A percentile compares a stretch with the other conserved stretches of the same genome.
phyloP scores from a whole-genome alignment of 2,329 filamentous ascomycete species.

The Pseudopyrenochaeta lycopersici region DNA sequence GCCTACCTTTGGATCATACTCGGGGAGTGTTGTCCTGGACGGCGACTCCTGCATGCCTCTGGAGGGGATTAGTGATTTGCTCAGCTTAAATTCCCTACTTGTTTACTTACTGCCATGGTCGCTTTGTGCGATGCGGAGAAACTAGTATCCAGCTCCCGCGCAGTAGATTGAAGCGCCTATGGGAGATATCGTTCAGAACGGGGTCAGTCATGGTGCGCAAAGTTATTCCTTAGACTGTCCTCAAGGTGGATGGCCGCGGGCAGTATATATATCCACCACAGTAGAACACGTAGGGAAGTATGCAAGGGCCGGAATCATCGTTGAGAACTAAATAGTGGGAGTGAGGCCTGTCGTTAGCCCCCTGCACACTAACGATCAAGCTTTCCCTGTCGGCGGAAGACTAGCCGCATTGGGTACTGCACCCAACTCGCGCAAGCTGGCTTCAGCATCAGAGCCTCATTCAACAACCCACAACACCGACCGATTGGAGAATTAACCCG shows the following conservation, averaged over 20 bases:
- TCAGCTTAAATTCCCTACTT: not conserved
- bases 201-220: constrained; percentile 54
- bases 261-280: constrained; percentile 21
- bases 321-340: constrained; percentile 34
- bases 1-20: constrained; percentile 74
- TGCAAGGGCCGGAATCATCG: constrained; percentile 25
- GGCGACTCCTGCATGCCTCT: constrained; percentile 60
- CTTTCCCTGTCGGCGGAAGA: constrained; percentile 33
- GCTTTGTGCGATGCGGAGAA: constrained; percentile 94
- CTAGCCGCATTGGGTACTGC: constrained; percentile 30
- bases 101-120: constrained; percentile 90
- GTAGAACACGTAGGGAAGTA: constrained; percentile 14
- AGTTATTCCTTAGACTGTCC: constrained; percentile 9
- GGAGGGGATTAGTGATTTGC: constrained; percentile 16
- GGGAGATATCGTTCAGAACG: constrained; percentile 87
- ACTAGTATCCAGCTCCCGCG: constrained; percentile 92
- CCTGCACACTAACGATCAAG: constrained; percentile 27
- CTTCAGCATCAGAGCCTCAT: constrained; percentile 41
- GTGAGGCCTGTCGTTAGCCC: constrained; percentile 32
- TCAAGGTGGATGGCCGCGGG: constrained; percentile 12
- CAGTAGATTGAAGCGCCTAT: constrained; percentile 91
- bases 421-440: constrained; percentile 29
- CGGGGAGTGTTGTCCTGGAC: constrained; percentile 65
- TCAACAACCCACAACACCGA: constrained; percentile 34
- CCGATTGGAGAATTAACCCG: constrained; percentile 35